Conservation (phyloP, 2,329 filamentous ascomycete species). For the Fusarium miscanthi region DNA sequence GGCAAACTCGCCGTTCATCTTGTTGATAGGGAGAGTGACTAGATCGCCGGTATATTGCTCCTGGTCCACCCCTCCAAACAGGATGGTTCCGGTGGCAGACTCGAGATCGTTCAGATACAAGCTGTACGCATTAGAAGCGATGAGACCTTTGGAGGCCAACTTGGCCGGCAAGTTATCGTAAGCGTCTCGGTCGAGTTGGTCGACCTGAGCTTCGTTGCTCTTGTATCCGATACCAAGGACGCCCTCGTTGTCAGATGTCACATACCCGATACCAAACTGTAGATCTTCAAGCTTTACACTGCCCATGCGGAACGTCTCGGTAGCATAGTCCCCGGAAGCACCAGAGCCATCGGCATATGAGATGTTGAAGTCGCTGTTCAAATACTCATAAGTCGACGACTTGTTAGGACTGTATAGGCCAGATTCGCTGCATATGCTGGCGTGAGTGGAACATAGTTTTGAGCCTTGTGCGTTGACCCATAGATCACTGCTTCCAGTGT, state of each 20-base stretch:
- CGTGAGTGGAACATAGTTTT: conserved; percentile 62
- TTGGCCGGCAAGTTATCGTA: conserved; percentile 78
- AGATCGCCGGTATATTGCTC: conserved; percentile 72
- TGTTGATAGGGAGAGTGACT: conserved; percentile 74
- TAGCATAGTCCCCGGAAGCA: conserved; percentile 82
- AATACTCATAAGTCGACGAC: conserved; percentile 80
- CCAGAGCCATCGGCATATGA: conserved; percentile 85
- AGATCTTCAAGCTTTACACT: conserved; percentile 63
- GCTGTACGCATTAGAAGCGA: conserved; percentile 76
- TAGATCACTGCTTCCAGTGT: conserved; percentile 76
- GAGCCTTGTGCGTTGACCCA: conserved; percentile 77
- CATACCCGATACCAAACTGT: conserved; percentile 81
- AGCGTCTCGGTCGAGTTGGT: conserved; percentile 60
- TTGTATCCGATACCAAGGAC: conserved; percentile 89
- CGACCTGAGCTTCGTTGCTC: conserved; percentile 80
- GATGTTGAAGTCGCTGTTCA: conserved; percentile 86
- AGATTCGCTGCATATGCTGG: conserved; percentile 65
- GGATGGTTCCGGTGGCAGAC: conserved; percentile 71
- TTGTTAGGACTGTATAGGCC: conserved; percentile 76
- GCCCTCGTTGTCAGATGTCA: conserved; percentile 68
- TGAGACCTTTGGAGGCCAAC: conserved; percentile 69
- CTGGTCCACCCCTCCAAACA: conserved; percentile 81
- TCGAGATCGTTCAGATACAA: conserved; percentile 80
- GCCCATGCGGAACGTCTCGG: conserved; percentile 75
- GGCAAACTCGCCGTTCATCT: conserved; percentile 60